phyloP scores from a whole-genome alignment of 805 yeast genomes.

The Suhomyces sp. region DNA sequence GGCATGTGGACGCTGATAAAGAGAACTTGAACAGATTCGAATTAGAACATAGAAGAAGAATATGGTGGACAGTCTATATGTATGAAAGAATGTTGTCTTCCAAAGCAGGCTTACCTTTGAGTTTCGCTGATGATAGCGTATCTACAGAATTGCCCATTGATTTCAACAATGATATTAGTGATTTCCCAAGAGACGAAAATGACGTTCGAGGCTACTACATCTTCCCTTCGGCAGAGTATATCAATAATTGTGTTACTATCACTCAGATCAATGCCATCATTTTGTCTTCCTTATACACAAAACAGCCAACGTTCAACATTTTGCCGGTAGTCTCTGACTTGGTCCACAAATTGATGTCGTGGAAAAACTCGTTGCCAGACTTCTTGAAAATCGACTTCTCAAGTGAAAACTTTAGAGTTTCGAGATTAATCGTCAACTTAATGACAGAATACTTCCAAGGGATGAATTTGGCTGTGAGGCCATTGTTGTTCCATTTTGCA shows the following conservation, averaged over 20 bases:
- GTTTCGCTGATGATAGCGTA: constrained; percentile 79
- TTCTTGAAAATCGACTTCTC: constrained; percentile 65
- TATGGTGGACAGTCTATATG: constrained; percentile 53
- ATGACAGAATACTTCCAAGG: constrained; percentile 86
- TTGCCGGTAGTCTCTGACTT: constrained; percentile 70
- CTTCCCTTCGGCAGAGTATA: constrained; percentile 76
- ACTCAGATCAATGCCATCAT: constrained; percentile 78
- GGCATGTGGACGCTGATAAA: constrained; percentile 81
- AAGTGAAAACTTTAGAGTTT: constrained; percentile 51
- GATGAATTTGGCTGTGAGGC: constrained; percentile 74
- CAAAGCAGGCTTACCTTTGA: constrained; percentile 76
- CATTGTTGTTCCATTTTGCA: constrained; percentile 73
- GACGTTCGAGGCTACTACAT: constrained; percentile 67
- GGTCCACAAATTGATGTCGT: constrained; percentile 62
- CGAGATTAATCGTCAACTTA: constrained; percentile 67
- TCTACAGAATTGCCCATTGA: constrained; percentile 74
- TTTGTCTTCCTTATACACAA: constrained; percentile 65
- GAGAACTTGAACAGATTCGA: constrained; percentile 54
- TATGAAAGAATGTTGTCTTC: constrained; percentile 73
- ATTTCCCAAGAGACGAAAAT: constrained; percentile 35
- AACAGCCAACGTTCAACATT: constrained; percentile 74
- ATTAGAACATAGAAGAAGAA: constrained; percentile 50
- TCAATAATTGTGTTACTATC: constrained; percentile 72
- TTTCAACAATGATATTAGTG: constrained; percentile 55
- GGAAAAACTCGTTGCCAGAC: constrained; percentile 67